Evolutionary conservation across 768 basidiomycete species (phyloP), one percentile per base, ranked within the genome.

Genomic region (Lentinula boryana): DNA sequence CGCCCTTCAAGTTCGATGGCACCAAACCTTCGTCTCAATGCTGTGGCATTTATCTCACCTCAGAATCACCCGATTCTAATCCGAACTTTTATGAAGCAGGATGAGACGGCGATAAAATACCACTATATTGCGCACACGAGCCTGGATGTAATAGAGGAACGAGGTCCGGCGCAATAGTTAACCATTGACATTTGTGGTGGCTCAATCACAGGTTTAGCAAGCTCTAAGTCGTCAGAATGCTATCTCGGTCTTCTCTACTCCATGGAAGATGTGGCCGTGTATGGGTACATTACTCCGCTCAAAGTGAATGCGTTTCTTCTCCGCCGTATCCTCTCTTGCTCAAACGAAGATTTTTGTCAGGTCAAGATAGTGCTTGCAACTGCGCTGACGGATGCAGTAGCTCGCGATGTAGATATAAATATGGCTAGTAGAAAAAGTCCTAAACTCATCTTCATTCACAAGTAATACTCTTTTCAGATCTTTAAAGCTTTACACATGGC

Each of bases 221-320:
- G 79, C 16, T 78, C 78, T 32, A 93, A 91, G 71, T 75, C 82
- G 3, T 78, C 76, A 4, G 93, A 95, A 36, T 87, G 88, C 69
- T 96, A 95, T 68, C 80, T 94, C 40, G 93, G 93, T 5, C 77
- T 95, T 59, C 74, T 96, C 27, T 93, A 92, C 71, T 82, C 88
- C n/a, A 88, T 95, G 80, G 94, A 96, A 73, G 93, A 95, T 65
- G 88, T 92, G 54, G 93, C 91, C 2, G 91, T 93, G 41, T 95
- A 95, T 71, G 94, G 93, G 43, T 96, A 93, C 73, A 84, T 94
- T 54, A 94, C 92, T 9, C 91, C 93, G 12, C 76, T 92, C 63
- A 91, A 89, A 68, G 80, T 94, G 67, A 95, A 58, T 21, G 40
- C 41, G 23, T 43, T 56, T 18, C 3, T 6, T 16, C 2, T 27